These are phyloP conservation scores for Saccharomyces paradoxus DNA, from an alignment of 805 yeast genomes.

Conservation along the genomic window DNA sequence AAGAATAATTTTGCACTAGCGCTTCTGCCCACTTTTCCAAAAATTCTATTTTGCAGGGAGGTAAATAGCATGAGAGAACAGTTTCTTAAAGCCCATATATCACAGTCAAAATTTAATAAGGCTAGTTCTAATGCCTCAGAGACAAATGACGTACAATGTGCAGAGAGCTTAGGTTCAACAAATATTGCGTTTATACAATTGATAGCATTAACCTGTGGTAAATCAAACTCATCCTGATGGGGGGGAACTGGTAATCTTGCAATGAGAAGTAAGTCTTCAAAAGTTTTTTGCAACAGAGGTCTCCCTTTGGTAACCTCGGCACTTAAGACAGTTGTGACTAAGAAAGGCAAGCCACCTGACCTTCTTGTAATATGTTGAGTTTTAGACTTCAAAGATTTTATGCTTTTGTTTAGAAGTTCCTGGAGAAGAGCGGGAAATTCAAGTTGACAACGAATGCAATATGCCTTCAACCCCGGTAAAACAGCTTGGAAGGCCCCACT, in stretches of 20 bases:
- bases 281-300: conserved; percentile 41
- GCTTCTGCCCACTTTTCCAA: conserved; percentile 47
- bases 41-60: conserved; percentile 69
- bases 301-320: conserved; percentile 35
- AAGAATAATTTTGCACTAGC: conserved; percentile 64
- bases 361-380: conserved; percentile 75
- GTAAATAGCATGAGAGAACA: conserved; percentile 92
- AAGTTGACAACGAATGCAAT: conserved; percentile 50
- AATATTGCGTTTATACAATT: conserved; percentile 74
- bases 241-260: conserved; percentile 44
- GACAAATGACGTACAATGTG: conserved; percentile 41
- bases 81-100: conserved; percentile 80
- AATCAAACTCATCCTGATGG: conserved; percentile 50
- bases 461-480: conserved; percentile 66
- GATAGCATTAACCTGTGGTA: conserved; percentile 91
- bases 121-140: conserved; percentile 55
- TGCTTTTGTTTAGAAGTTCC: conserved; percentile 52
- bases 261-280: conserved; percentile 43
- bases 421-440: conserved; percentile 36
- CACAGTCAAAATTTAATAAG: conserved; percentile 52
- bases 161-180: conserved; percentile 59
- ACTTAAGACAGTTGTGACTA: conserved; percentile 66
- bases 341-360: conserved; percentile 84
- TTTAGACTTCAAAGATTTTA: conserved; percentile 44
- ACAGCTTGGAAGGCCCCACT: conserved; percentile 89